Percentiles rank a stretch among this genome's conserved stretches.
Evolutionary conservation across 1,284 basidiomycete genomes (phyloP).

Genomic region (Ceraceosorus bombacis): DNA sequence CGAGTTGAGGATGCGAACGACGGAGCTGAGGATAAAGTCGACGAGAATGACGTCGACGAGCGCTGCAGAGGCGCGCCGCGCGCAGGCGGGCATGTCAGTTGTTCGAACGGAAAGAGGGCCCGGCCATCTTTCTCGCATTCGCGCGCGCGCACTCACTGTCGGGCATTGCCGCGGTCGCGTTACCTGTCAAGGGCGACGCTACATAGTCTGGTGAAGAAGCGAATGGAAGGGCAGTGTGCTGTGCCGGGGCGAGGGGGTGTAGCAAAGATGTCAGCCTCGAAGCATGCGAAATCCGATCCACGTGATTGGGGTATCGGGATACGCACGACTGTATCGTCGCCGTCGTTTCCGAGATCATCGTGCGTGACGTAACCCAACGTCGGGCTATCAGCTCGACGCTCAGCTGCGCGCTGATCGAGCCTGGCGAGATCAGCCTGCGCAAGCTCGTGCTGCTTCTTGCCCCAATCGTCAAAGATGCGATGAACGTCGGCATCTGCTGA

Average conservation of each 20-base stretch:
- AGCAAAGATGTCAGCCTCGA: not conserved
- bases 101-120: conserved; percentile 16
- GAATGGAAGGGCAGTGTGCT: conserved; percentile 24
- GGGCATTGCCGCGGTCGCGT: conserved; percentile 8
- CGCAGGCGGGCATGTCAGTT: conserved; percentile 22
- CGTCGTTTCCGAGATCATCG: conserved; percentile 28
- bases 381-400: no score
- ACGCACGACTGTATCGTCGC: conserved; percentile 46
- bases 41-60: conserved; percentile 20
- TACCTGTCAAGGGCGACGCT: conserved; percentile 22
- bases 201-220: conserved; percentile 43
- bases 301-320: no score
- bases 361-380: conserved; percentile 47
- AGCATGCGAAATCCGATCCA: not conserved
- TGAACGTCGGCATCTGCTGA: conserved; percentile 14
- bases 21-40: conserved; percentile 27
- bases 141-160: conserved; percentile 10
- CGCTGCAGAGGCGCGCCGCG: not conserved
- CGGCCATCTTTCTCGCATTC: no score
- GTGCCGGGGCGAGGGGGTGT: not conserved
- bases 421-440: conserved; percentile 16
- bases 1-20: conserved; percentile 27
- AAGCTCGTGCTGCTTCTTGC: conserved; percentile 3
- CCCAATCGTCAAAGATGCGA: conserved; percentile 13
- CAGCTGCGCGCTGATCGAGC: conserved; percentile 26